Evolutionary conservation across 2,329 filamentous ascomycete genomes (phyloP).

Genomic region (Dryadomyces quercus-mongolicae): DNA sequence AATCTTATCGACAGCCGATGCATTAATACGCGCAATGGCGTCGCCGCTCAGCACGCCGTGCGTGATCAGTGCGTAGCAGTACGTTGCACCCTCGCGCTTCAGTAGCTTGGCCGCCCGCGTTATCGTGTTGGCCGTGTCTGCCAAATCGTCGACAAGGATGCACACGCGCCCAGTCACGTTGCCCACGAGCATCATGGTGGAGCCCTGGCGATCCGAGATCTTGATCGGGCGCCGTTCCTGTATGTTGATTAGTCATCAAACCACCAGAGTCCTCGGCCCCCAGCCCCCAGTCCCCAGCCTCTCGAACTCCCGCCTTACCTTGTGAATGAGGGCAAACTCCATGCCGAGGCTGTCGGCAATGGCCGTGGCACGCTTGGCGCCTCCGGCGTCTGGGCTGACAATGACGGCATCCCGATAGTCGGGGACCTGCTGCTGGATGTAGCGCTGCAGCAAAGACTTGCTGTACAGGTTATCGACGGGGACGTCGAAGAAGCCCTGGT

Average conservation of each 20-base stretch:
- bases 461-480: conserved; percentile 97
- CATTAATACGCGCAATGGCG: conserved; percentile 87
- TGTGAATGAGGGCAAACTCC: conserved; percentile 96
- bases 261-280: too few species aligned
- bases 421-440: conserved; percentile 69
- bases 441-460: conserved; percentile 57
- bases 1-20: conserved; percentile 83
- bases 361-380: conserved; percentile 88
- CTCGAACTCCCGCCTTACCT: too few species aligned
- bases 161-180: conserved; percentile 59
- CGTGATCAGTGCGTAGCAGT: conserved; percentile 84
- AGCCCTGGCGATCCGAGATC: conserved; percentile 65
- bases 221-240: conserved; percentile 48
- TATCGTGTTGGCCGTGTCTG: conserved; percentile 94
- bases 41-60: conserved; percentile 94
- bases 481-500: conserved; percentile 98
- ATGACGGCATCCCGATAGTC: conserved; percentile 80
- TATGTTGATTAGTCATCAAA: neutral
- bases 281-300: too few species aligned
- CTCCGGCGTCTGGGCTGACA: conserved; percentile 91
- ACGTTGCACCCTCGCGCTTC: conserved; percentile 87
- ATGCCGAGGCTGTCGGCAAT: conserved; percentile 90
- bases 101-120: conserved; percentile 92
- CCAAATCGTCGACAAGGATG: conserved; percentile 88
- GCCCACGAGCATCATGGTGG: conserved; percentile 74